phyloP scores from a whole-genome alignment of 371 early-diverging fungal genomes.

The Mortierella sp. region DNA sequence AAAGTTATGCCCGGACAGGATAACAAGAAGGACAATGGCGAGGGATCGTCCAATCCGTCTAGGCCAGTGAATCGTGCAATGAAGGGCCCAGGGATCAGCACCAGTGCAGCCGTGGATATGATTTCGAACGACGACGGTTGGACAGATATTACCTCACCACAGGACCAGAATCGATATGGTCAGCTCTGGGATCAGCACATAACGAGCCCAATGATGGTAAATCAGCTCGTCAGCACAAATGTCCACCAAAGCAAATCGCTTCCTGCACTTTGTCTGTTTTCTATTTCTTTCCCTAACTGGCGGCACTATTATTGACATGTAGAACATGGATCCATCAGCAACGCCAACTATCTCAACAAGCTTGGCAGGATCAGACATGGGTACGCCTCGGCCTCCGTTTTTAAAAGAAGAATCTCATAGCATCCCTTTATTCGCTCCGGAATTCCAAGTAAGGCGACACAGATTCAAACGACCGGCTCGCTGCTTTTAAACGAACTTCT shows the following conservation, averaged over 20 bases:
- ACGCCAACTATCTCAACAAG: constrained; percentile 16
- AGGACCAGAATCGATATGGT: constrained; percentile 13
- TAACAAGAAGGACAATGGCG: not conserved
- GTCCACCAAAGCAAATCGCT: too few species aligned
- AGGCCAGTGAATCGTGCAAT: constrained; percentile 3
- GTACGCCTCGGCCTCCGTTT: constrained; percentile 21
- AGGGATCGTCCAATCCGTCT: constrained; percentile 9
- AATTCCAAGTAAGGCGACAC: constrained; percentile 33
- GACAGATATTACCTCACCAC: constrained; percentile 47
- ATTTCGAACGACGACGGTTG: constrained; percentile 38
- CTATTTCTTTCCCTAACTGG: too few species aligned
- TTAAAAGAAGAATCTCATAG: constrained; percentile 32
- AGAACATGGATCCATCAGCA: constrained; percentile 32
- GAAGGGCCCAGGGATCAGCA: constrained; percentile 23
- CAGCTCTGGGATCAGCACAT: constrained; percentile 28
- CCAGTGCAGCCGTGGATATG: constrained; percentile 22
- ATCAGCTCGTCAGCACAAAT: too few species aligned
- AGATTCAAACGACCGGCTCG: too few species aligned
- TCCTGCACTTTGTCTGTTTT: not conserved
- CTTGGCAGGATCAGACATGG: constrained; percentile 5
- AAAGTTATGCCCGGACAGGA: constrained; percentile 46
- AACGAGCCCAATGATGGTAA: constrained; percentile 29
- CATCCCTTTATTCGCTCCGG: constrained; percentile 38
- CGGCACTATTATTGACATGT: constrained; percentile 15
- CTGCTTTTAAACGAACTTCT: too few species aligned